A percentile compares a stretch with the other conserved stretches of the same genome.
These are phyloP conservation scores for Raffaelea albimanens DNA, from an alignment of 2,329 filamentous ascomycete species.

Conservation along the genomic window DNA sequence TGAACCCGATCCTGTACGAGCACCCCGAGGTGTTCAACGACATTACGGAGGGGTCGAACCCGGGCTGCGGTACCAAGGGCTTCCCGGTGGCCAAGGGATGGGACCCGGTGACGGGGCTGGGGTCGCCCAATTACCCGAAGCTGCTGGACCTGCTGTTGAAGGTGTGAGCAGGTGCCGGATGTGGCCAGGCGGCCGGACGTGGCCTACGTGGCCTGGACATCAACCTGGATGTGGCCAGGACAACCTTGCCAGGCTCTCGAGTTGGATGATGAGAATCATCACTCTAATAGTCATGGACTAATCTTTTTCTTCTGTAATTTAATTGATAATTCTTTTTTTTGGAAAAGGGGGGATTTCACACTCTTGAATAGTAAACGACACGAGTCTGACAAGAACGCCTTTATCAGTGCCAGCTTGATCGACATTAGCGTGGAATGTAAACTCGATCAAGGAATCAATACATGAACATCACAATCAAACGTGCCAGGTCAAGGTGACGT, in stretches of 20 bases:
- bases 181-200: neutral
- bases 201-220: neutral
- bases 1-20: conserved; percentile 20
- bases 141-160: conserved; percentile 14
- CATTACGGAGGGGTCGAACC: conserved; percentile 19
- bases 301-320: conserved; percentile 1
- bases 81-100: conserved; percentile 19
- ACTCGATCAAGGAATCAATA: too few relatives aligned
- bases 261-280: neutral
- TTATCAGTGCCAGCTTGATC: too few relatives aligned
- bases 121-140: conserved; percentile 15
- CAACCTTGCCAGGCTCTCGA: neutral
- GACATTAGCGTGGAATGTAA: too few relatives aligned
- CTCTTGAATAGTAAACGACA: too few relatives aligned
- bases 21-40: conserved; percentile 22
- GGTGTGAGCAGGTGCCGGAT: conserved; percentile 2
- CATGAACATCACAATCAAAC: too few relatives aligned
- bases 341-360: too few relatives aligned
- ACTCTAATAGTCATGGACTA: neutral
- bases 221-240: neutral
- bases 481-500: too few relatives aligned
- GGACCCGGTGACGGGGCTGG: conserved; percentile 18
- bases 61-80: conserved; percentile 21
- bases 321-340: neutral
- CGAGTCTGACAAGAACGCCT: too few relatives aligned